phyloP scores from a whole-genome alignment of 345 rosid genomes.

The Rhizophora mangle region DNA sequence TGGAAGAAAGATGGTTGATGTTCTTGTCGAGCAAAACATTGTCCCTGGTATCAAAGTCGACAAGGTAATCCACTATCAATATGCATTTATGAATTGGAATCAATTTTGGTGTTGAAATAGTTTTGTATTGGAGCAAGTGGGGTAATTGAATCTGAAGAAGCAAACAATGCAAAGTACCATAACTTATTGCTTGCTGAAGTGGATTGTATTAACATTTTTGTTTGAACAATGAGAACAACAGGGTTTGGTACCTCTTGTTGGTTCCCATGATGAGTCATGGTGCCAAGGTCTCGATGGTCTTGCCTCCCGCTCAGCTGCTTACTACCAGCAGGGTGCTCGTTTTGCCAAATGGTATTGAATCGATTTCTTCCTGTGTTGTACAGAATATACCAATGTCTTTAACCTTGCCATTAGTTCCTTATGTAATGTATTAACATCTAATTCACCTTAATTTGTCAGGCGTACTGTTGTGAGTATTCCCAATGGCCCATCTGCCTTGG shows the following conservation, averaged over 20 bases:
- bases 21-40: constrained; percentile 78
- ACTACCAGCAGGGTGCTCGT: constrained; percentile 99
- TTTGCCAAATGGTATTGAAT: constrained; percentile 84
- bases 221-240: constrained; percentile 27
- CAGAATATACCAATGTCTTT: neutral
- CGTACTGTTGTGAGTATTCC: constrained; percentile 99
- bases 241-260: constrained; percentile 97
- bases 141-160: too few species aligned
- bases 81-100: too few species aligned
- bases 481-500: constrained; percentile 91
- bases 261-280: constrained; percentile 95
- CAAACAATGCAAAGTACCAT: too few species aligned
- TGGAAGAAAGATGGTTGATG: constrained; percentile 90
- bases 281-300: constrained; percentile 99
- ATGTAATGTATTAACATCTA: neutral
- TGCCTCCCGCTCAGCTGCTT: constrained; percentile 91
- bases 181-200: neutral
- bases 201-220: neutral
- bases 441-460: constrained; percentile 40
- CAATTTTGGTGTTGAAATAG: too few species aligned
- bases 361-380: neutral
- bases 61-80: constrained; percentile 48
- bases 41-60: constrained; percentile 98
- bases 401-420: too few species aligned
- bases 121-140: too few species aligned